Percentiles rank a stretch among this genome's conserved stretches.
Conservation (phyloP, 2,329 filamentous ascomycete species). For the Bipolaris oryzae region DNA sequence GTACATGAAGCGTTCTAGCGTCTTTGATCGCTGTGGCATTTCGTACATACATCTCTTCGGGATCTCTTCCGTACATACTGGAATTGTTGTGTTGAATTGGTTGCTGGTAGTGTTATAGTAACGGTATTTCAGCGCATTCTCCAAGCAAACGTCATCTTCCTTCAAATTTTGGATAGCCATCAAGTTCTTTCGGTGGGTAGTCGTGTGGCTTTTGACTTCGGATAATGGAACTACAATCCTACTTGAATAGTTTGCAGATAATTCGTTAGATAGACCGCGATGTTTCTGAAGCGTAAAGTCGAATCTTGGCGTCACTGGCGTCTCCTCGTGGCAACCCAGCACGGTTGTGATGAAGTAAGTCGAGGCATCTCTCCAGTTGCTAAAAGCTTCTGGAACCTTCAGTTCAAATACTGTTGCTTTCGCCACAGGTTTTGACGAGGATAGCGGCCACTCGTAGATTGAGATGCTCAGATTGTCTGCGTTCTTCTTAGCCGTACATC, state of each 20-base stretch:
- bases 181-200: conserved; percentile 44
- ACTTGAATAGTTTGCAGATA: neutral
- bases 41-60: conserved; percentile 50
- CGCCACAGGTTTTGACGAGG: conserved; percentile 34
- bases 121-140: conserved; percentile 53
- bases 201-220: conserved; percentile 43
- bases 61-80: conserved; percentile 22
- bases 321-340: conserved; percentile 31
- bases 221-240: conserved; percentile 47
- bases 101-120: conserved; percentile 32
- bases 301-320: neutral
- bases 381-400: conserved; percentile 49
- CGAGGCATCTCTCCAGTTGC: conserved; percentile 58
- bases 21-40: conserved; percentile 41
- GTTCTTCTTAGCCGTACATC: conserved; percentile 39
- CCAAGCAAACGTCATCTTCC: conserved; percentile 51
- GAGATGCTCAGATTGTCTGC: conserved; percentile 54
- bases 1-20: conserved; percentile 52
- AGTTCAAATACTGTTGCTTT: conserved; percentile 63
- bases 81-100: conserved; percentile 21
- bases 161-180: conserved; percentile 31
- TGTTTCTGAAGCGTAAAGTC: conserved; percentile 24
- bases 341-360: conserved; percentile 51
- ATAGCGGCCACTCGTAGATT: conserved; percentile 64
- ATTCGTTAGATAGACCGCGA: conserved; percentile 9